Evolutionary conservation across 495 filamentous ascomycete genomes (phyloP).

Genomic region (Talaromyces liani): DNA sequence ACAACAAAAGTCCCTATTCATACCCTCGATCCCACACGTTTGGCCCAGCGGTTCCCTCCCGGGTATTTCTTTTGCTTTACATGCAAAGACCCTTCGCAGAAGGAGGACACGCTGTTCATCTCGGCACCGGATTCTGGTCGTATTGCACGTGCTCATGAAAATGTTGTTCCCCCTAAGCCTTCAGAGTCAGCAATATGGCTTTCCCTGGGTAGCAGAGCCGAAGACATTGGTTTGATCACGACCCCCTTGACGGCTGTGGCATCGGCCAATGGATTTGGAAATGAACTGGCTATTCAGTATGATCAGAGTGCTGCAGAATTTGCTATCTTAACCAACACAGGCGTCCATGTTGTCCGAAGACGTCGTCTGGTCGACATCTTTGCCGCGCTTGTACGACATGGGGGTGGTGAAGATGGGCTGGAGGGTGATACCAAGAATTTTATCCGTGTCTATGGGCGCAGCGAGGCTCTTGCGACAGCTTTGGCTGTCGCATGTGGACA

Average conservation of each 20-base stretch:
- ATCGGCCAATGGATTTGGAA: constrained; percentile 80
- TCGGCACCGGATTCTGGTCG: constrained; percentile 81
- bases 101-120: constrained; percentile 66
- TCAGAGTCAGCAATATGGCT: constrained; percentile 72
- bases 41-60: constrained; percentile 66
- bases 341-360: constrained; percentile 76
- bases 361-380: constrained; percentile 89
- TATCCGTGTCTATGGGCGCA: constrained; percentile 71
- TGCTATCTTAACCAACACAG: constrained; percentile 83
- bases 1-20: constrained; percentile 29
- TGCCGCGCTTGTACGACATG: constrained; percentile 63
- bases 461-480: constrained; percentile 81
- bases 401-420: constrained; percentile 69
- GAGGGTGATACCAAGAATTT: constrained; percentile 77
- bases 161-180: constrained; percentile 37
- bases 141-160: constrained; percentile 54
- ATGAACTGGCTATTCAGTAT: constrained; percentile 91
- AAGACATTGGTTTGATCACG: constrained; percentile 71
- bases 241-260: constrained; percentile 56
- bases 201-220: constrained; percentile 56
- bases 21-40: constrained; percentile 45
- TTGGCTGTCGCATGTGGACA: constrained; percentile 95
- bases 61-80: constrained; percentile 87
- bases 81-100: constrained; percentile 39
- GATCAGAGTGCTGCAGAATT: constrained; percentile 74